Base-by-base conservation (phyloP, 208 protist species). In the Balamuthia mandrillaris region DNA sequence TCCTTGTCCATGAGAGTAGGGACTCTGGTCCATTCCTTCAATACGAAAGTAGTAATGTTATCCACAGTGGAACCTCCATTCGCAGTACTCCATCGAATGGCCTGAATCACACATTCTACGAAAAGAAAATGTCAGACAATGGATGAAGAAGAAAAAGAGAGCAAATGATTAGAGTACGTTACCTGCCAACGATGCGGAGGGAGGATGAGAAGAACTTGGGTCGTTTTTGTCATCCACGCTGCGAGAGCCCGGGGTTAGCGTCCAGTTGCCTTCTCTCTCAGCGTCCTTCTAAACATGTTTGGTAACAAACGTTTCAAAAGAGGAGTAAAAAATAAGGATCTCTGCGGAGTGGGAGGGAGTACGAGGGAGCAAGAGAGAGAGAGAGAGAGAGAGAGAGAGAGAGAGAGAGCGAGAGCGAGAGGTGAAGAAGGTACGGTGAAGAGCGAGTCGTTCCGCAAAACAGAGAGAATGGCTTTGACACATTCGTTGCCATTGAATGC, bases 211-310 rank as follows among this genome's bases (percentile, higher is more conserved):
- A n/a, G n/a, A n/a, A n/a, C n/a, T n/a, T n/a, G n/a, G n/a, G n/a
- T 75, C 54, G 66, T 56, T 75, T 45, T 75, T 45, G 1, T 39
- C 47, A 45, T 45, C 39, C 29, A 56, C 66, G 44, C 27, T 54
- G 4, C 54, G 42, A 10, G 47, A 39, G 42, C 54, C 66, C 66
- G 42, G 6, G 44, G 42, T 75, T 29, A 75, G 16, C 47, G 66
- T 75, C 66, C 66, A 75, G 27, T 45, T 56, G 9, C 66, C 66
- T 18, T 75, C 66, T 39, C 54, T 75, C 27, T 75, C 66, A 27
- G 37, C 1, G 41, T 75, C 66, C 66, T 18, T 51, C 66, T 75
- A 16, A 24, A 24, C 47, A 54, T 54, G 14, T 24, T 21, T 24
- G 18, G 18, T 14, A 4, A 70, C 29, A 70, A 24, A n/a, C 35